These are phyloP conservation scores for Ulota crispa DNA, from an alignment of 225 moss, liverwort and hornwort species.

Conservation along the genomic window DNA sequence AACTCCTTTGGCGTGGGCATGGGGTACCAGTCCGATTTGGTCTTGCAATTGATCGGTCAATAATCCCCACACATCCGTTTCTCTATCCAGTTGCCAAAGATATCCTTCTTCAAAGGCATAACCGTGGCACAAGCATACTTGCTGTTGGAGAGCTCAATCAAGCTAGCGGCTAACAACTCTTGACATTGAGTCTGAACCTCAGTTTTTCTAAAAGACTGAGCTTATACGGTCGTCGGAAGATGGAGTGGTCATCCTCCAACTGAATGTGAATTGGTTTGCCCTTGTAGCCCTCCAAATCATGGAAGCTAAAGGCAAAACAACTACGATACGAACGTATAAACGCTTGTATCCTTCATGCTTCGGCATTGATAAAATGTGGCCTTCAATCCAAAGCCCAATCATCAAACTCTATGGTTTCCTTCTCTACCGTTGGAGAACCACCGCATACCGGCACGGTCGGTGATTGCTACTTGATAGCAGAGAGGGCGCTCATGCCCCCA, in stretches of 20 bases:
- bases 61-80: neutral
- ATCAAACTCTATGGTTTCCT: neutral
- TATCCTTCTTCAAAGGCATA: neutral
- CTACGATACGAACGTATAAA: neutral
- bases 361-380: neutral
- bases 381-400: neutral
- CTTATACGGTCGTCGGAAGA: too few relatives aligned
- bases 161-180: too few relatives aligned
- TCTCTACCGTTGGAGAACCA: neutral
- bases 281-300: too few relatives aligned
- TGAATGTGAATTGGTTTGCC: too few relatives aligned
- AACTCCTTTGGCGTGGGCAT: neutral
- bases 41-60: too few relatives aligned
- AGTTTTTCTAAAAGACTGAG: too few relatives aligned
- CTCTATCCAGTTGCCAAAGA: neutral
- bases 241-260: too few relatives aligned
- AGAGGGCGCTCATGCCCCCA: too few relatives aligned
- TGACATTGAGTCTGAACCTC: too few relatives aligned
- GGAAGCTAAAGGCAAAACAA: neutral
- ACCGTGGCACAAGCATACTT: neutral
- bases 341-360: neutral
- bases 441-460: accelerated
- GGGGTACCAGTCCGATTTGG: too few relatives aligned
- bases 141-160: neutral
- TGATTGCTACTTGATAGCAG: neutral